These are phyloP conservation scores for Ophidiomyces ophidiicola DNA, from an alignment of 2,329 filamentous ascomycete genomes.

Conservation along the genomic window DNA sequence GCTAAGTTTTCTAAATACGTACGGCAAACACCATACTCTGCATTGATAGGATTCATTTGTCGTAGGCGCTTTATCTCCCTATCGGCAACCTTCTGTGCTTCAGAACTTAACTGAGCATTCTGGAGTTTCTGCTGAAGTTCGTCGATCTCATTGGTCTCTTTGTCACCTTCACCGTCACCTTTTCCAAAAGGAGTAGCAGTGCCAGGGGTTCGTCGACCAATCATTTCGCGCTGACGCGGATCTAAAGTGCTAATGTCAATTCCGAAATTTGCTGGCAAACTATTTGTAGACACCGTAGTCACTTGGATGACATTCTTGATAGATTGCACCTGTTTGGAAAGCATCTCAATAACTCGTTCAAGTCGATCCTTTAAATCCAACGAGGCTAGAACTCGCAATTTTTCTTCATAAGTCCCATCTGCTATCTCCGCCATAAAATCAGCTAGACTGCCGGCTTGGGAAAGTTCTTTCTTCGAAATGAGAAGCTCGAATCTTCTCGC, in stretches of 20 bases:
- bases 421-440: conserved; percentile 96
- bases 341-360: conserved; percentile 67
- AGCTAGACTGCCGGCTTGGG: conserved; percentile 72
- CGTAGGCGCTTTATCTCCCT: conserved; percentile 75
- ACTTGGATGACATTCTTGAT: conserved; percentile 84
- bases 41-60: conserved; percentile 93
- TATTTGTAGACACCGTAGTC: conserved; percentile 59
- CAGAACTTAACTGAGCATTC: conserved; percentile 64
- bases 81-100: conserved; percentile 82
- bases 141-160: conserved; percentile 79
- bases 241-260: conserved; percentile 44
- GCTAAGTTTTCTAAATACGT: conserved; percentile 89
- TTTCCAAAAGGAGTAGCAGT: conserved; percentile 24
- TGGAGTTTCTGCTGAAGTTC: conserved; percentile 82
- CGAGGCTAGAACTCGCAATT: conserved; percentile 72
- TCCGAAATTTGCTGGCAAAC: conserved; percentile 48
- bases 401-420: conserved; percentile 79
- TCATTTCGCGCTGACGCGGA: conserved; percentile 37
- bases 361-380: conserved; percentile 67
- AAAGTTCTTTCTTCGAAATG: conserved; percentile 68
- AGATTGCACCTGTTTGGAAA: conserved; percentile 67
- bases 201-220: conserved; percentile 31
- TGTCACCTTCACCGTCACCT: conserved; percentile 49
- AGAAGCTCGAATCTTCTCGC: conserved; percentile 76
- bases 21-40: conserved; percentile 85